phyloP scores from a whole-genome alignment of 1,284 basidiomycete species.

The Sporisorium iseilematis-ciliati region DNA sequence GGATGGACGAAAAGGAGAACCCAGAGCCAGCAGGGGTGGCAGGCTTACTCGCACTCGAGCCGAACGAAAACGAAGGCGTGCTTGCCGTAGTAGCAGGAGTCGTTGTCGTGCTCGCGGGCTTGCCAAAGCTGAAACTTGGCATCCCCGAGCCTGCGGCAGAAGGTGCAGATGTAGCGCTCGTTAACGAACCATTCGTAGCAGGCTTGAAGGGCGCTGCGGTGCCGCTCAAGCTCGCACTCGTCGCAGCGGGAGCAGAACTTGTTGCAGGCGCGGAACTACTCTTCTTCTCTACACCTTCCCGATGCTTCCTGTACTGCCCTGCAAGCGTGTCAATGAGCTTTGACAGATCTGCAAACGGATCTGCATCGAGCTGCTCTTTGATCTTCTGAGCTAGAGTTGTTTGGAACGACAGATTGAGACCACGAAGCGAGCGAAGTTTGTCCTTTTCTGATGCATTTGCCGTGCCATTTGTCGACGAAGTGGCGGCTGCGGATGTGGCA shows the following conservation, averaged over 20 bases:
- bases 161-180: slow-evolving; percentile 5
- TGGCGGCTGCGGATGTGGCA: slow-evolving; percentile 1
- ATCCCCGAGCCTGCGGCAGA: slow-evolving; percentile 9
- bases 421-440: slow-evolving; percentile 31
- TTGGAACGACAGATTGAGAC: slow-evolving; percentile 42
- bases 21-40: slow-evolving; percentile 29
- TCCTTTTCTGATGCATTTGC: slow-evolving; percentile 24
- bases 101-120: slow-evolving; percentile 14
- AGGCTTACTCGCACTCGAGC: slow-evolving; percentile 9
- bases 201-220: slow-evolving; percentile 22
- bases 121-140: slow-evolving; percentile 37
- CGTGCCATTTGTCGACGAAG: slow-evolving; percentile 10
- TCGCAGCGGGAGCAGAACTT: slow-evolving; percentile 4
- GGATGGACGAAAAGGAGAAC: slow-evolving; percentile 36
- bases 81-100: slow-evolving; percentile 4
- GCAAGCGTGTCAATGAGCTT: slow-evolving; percentile 28
- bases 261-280: neutral
- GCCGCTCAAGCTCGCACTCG: slow-evolving; percentile 10
- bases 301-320: slow-evolving; percentile 44
- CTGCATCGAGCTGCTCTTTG: slow-evolving; percentile 39
- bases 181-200: slow-evolving; percentile 18
- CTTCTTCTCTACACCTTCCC: slow-evolving; percentile 18
- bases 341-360: slow-evolving; percentile 42
- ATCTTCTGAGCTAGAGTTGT: slow-evolving; percentile 27
- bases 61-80: slow-evolving; percentile 40